A percentile compares a stretch with the other conserved stretches of the same genome.
phyloP scores from a whole-genome alignment of 768 basidiomycete species.

The Leccinum boreale region DNA sequence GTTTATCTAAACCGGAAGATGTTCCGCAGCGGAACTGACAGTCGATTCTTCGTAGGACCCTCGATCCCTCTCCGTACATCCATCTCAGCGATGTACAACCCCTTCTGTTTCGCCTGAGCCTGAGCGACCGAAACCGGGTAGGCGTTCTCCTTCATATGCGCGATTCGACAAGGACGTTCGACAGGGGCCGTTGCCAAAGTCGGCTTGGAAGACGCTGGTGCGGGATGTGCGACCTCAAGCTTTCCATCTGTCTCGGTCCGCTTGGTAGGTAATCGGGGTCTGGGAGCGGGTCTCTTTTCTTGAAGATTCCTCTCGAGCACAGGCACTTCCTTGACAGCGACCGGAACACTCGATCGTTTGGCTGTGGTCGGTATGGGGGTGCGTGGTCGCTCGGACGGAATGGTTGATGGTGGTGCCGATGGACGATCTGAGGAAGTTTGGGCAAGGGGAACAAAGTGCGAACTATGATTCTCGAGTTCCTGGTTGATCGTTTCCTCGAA shows the following conservation, averaged over 20 bases:
- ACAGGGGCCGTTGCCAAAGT: not conserved
- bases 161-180: conserved; percentile 17
- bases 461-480: conserved; percentile 1
- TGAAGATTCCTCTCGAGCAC: conserved; percentile 1
- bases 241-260: conserved; percentile 11
- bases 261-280: conserved; percentile 15
- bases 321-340: conserved; percentile 1
- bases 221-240: not conserved
- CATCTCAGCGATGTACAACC: conserved; percentile 5
- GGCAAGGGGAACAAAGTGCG: not conserved
- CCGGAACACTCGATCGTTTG: not conserved
- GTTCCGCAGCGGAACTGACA: conserved; percentile 29
- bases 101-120: conserved; percentile 16
- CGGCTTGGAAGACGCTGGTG: conserved; percentile 5
- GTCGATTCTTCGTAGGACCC: conserved; percentile 23
- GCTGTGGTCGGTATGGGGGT: conserved; percentile 8
- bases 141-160: conserved; percentile 15
- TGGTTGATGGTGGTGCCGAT: conserved; percentile 5
- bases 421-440: conserved; percentile 2
- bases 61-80: conserved; percentile 26
- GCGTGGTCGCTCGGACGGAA: conserved; percentile 7
- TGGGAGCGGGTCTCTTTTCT: conserved; percentile 10
- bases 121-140: not conserved
- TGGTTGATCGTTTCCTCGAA: conserved; percentile 26
- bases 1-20: conserved; percentile 30